Evolutionary conservation across 2,329 filamentous ascomycete genomes (phyloP).

Genomic region (Hymenoscyphus fructigenus): DNA sequence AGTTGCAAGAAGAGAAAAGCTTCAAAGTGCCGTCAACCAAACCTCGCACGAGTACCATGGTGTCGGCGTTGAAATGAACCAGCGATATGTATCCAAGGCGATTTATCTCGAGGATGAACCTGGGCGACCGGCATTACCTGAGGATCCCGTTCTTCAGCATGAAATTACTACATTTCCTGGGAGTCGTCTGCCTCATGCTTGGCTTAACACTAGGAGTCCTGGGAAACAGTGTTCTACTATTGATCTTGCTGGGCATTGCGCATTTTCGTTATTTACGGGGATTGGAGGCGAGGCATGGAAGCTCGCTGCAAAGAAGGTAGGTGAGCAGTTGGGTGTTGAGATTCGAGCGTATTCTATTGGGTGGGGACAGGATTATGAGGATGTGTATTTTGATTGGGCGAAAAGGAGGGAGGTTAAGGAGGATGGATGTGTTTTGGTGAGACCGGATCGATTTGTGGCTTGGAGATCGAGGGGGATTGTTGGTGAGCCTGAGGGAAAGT

Average conservation of each 20-base stretch:
- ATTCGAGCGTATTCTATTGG: slow-evolving; percentile 55
- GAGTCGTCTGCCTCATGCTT: slow-evolving; percentile 59
- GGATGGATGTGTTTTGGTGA: slow-evolving; percentile 55
- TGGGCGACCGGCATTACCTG: slow-evolving; percentile 29
- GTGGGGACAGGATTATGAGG: slow-evolving; percentile 58
- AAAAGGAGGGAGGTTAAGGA: slow-evolving; percentile 53
- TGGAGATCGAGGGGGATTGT: slow-evolving; percentile 24
- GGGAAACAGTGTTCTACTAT: slow-evolving; percentile 52
- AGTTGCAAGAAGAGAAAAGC: slow-evolving; percentile 38
- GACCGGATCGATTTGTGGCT: slow-evolving; percentile 51
- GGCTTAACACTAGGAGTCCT: slow-evolving; percentile 53
- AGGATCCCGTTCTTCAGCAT: slow-evolving; percentile 45
- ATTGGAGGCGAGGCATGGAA: slow-evolving; percentile 57
- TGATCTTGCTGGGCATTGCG: slow-evolving; percentile 57
- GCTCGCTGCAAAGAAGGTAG: slow-evolving; percentile 44
- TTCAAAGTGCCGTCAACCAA: slow-evolving; percentile 44
- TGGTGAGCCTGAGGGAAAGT: slow-evolving; percentile 12
- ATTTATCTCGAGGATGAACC: slow-evolving; percentile 47
- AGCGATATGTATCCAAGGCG: slow-evolving; percentile 49
- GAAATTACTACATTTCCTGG: slow-evolving; percentile 57
- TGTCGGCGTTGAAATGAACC: slow-evolving; percentile 60
- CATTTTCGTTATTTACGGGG: slow-evolving; percentile 52
- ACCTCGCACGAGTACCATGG: slow-evolving; percentile 53
- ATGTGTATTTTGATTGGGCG: slow-evolving; percentile 62
- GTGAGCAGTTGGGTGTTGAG: slow-evolving; percentile 42